Base-by-base conservation (phyloP, 78 protist genomes). In the Tieghemostelium lacteum region DNA sequence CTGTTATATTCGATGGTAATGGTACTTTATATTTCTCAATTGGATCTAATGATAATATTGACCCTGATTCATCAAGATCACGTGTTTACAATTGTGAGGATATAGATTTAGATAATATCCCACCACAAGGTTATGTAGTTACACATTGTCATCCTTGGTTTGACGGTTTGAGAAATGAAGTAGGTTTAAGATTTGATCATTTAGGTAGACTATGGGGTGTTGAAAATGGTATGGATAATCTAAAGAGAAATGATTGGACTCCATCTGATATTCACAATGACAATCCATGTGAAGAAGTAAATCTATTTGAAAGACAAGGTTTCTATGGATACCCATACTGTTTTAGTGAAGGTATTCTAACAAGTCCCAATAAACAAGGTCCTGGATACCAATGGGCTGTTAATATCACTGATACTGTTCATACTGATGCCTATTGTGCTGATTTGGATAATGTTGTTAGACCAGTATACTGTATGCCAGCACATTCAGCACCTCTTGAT, bases 231-330 rank as follows among this genome's bases (percentile, higher is more conserved):
- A 63, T 74, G 57, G 85, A 74, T 55, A 55, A 74, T 39, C 20
- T 74, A 8, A 12, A 16, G 2, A 49, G 85, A 55, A 24, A 10
- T 52, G 85, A 74, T 54, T n/a, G n/a, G n/a, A 3, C 54, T 2
- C 6, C 14, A 3, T 2, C 37, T 6, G 64, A 74, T 28, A 42
- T 28, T 52, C 31, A 74, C 16, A 49, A 42, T 5, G 28, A 49
- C 28, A 74, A 74, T 45, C 85, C 85, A 63, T 74, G 73, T 64
- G 85, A 74, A 55, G 85, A 74, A 55, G 73, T 74, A 10, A 74
- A 74, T 14, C 28, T 74, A 19, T 74, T 74, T 54, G 64, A 22
- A 3, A 52, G 19, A 1, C 2, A 10, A 6, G 85, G 85, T n/a
- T 74, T 74, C 57, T 74, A 74, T 55, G 85, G 85, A 22, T 74